Evolutionary conservation across 1,284 basidiomycete species (phyloP).

Genomic region (Tilletiopsis washingtonensis): DNA sequence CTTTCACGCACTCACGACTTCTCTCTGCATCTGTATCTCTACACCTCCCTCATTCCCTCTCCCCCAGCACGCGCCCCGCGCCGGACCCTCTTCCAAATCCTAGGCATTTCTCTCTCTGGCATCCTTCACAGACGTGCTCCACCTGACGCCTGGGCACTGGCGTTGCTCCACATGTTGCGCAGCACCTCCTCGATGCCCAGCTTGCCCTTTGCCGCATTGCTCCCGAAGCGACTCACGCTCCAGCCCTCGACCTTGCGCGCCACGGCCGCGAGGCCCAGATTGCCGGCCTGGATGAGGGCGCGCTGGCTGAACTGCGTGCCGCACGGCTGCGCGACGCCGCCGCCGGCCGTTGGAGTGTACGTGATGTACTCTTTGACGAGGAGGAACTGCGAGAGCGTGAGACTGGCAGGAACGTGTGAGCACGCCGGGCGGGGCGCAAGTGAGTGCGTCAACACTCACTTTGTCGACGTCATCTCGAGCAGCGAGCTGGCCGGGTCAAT

Average conservation of each 20-base stretch:
- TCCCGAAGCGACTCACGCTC: conserved; percentile 18
- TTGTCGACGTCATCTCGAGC: conserved; percentile 32
- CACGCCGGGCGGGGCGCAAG: background rate
- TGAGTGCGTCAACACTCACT: conserved; percentile 13
- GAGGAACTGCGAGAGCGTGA: conserved; percentile 78
- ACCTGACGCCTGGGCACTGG: too few species aligned
- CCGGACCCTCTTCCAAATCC: too few species aligned
- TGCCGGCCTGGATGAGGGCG: conserved; percentile 19
- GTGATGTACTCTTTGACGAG: conserved; percentile 81
- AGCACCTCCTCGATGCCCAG: conserved; percentile 22
- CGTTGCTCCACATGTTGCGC: conserved; percentile 15
- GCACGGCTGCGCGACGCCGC: too few species aligned
- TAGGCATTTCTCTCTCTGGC: too few species aligned
- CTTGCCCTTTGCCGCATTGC: conserved; percentile 30
- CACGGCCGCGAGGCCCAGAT: conserved; percentile 11
- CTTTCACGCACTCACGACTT: too few species aligned
- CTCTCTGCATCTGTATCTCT: too few species aligned
- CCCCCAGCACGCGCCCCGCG: too few species aligned
- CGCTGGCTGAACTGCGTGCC: conserved; percentile 17
- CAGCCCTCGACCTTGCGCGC: conserved; percentile 35
- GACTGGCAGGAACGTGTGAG: conserved; percentile 52
- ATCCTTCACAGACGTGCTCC: too few species aligned
- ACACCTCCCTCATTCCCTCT: too few species aligned
- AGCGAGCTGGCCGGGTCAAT: conserved; percentile 39
- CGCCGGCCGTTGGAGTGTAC: conserved; percentile 61